Conservation (phyloP, 257 asterid species). For the Haberlea rhodopensis region DNA sequence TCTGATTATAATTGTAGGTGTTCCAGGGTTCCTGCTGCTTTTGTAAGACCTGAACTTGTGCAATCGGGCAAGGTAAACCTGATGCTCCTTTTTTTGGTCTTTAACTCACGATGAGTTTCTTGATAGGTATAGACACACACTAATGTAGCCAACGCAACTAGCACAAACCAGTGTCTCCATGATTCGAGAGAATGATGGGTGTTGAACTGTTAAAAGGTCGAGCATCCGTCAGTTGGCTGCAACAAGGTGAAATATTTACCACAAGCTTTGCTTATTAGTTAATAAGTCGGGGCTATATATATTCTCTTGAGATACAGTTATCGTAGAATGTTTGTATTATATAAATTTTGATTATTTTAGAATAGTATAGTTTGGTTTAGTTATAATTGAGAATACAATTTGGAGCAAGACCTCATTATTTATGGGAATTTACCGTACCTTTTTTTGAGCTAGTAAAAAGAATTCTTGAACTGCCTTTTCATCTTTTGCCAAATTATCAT, state of each 20-base stretch:
- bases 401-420: neutral
- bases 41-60: neutral
- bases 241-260: neutral
- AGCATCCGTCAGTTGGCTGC: neutral
- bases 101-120: neutral
- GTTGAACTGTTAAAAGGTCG: neutral
- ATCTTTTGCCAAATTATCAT: too few relatives aligned
- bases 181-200: neutral
- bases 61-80: neutral
- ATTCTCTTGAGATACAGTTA: neutral
- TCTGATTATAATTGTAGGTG: neutral
- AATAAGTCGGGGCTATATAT: neutral
- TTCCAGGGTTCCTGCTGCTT: neutral
- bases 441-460: too few relatives aligned
- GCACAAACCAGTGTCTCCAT: neutral
- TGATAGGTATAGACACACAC: neutral
- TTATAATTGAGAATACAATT: neutral
- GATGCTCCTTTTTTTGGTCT: neutral
- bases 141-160: neutral
- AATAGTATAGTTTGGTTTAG: neutral
- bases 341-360: neutral
- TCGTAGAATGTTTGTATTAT: neutral
- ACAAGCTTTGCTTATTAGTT: neutral
- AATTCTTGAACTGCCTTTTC: too few relatives aligned
- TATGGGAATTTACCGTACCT: too few relatives aligned